Evolutionary conservation across 257 asterid species (phyloP), one percentile per base, ranked within the genome.

Genomic region (Solanum microdontum): DNA sequence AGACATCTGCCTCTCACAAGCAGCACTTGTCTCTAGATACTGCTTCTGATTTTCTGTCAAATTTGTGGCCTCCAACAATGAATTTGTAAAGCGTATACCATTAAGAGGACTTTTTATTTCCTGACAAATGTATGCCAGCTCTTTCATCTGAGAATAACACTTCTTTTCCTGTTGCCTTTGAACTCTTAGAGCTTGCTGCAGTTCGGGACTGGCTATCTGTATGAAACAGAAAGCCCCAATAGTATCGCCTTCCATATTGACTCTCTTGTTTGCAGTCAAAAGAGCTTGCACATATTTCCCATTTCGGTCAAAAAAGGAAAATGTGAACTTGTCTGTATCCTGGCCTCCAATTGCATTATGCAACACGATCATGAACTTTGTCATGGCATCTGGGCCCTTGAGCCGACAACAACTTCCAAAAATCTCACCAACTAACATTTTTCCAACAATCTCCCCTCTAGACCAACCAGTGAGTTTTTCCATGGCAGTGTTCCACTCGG

Each of bases 401-500:
- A 96, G 94, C 86, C 91, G 91, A 89, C 98, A 94, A 82, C 88
- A 89, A 86, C 94, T 91, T 36, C 99, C 99, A 88, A 96, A 96
- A 89, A 95, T 87, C 91, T 96, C 98, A 55, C 98, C 98, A 8
- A 95, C 97, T 86, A 96, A 87, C 96, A 96, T 89, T 88, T 94
- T 96, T 85, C 96, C 99, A 55, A 92, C 43, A n/a, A 93, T 88
- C 28, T 96, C 98, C 84, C 45, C 94, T 88, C 89, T 93, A 86
- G 90, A 93, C 96, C 98, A 96, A 26, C 99, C 98, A 15, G 98
- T 93, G 88, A 96, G 94, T 89, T 94, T 96, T 90, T 96, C 98
- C 96, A 96, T 95, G 80, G 99, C 98, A 4, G 93, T 89, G 88
- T 96, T 96, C 99, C 99, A 96, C 89, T 96, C 99, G 34, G 95